These are phyloP conservation scores for Cymbidium sinense DNA, from an alignment of 106 monocot species.

Conservation along the genomic window DNA sequence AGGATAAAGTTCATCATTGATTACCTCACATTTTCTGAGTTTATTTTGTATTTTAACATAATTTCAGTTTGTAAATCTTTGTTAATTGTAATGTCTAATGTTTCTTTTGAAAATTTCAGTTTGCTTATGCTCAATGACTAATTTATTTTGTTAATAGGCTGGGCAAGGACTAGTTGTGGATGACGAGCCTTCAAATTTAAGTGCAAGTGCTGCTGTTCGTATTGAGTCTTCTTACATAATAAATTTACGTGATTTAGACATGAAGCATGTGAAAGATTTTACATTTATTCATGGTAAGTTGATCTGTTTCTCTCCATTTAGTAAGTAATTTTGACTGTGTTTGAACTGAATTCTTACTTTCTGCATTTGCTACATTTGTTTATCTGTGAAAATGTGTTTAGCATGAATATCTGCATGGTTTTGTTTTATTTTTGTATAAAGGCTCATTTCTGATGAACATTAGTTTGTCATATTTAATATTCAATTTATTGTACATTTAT, in stretches of 20 bases:
- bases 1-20: background rate
- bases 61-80: background rate
- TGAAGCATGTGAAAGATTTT: conserved; percentile 96
- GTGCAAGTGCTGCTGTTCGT: conserved; percentile 43
- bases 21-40: background rate
- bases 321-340: background rate
- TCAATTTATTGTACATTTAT: background rate
- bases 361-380: background rate
- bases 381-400: background rate
- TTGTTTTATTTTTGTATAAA: background rate
- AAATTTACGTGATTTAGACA: conserved; percentile 74
- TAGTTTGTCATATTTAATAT: background rate
- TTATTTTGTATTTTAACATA: background rate
- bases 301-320: background rate
- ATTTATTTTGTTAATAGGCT: conserved; percentile 31
- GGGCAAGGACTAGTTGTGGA: conserved; percentile 83
- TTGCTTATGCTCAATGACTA: background rate
- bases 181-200: conserved; percentile 50
- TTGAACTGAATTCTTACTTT: background rate
- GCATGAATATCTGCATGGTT: background rate
- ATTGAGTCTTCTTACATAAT: conserved; percentile 90
- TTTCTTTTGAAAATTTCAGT: background rate
- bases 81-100: background rate
- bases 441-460: background rate
- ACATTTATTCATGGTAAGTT: conserved; percentile 85